These are phyloP conservation scores for Boletus fagicola DNA, from an alignment of 768 basidiomycete species.

Conservation along the genomic window DNA sequence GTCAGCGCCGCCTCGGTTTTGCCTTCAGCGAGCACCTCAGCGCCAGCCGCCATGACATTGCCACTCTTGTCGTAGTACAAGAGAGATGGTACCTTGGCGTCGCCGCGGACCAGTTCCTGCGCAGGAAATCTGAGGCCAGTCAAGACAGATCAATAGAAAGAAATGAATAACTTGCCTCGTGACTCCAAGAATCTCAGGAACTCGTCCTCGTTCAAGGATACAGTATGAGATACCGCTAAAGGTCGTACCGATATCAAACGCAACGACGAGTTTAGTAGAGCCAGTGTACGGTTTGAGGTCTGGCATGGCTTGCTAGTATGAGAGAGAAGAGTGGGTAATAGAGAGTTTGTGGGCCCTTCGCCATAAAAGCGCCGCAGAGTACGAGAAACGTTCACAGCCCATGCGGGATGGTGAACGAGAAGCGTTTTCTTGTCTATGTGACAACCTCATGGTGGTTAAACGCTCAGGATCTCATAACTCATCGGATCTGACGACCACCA, in stretches of 20 bases:
- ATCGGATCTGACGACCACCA: too few species aligned
- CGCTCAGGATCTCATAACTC: too few species aligned
- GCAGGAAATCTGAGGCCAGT: conserved; percentile 36
- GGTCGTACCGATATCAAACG: conserved; percentile 29
- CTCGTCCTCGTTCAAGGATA: conserved; percentile 11
- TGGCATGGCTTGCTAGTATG: conserved; percentile 5
- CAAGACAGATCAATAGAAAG: neutral
- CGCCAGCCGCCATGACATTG: conserved; percentile 37
- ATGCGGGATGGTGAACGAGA: too few species aligned
- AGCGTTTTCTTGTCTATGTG: too few species aligned
- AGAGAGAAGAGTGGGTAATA: neutral
- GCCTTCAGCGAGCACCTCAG: conserved; percentile 36
- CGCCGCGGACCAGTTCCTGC: conserved; percentile 36
- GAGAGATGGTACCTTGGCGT: conserved; percentile 45
- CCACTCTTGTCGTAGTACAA: conserved; percentile 43
- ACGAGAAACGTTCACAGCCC: too few species aligned
- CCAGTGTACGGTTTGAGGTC: conserved; percentile 6
- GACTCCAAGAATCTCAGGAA: conserved; percentile 13
- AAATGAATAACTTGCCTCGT: conserved; percentile 1
- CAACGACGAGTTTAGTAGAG: conserved; percentile 31
- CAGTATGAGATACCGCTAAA: conserved; percentile 44
- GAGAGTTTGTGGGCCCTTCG: neutral
- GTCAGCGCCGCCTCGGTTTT: conserved; percentile 35
- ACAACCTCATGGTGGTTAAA: too few species aligned
- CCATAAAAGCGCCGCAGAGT: too few species aligned